These are phyloP conservation scores for Quercus agrifolia DNA, from an alignment of 306 rosid species.

Conservation along the genomic window DNA sequence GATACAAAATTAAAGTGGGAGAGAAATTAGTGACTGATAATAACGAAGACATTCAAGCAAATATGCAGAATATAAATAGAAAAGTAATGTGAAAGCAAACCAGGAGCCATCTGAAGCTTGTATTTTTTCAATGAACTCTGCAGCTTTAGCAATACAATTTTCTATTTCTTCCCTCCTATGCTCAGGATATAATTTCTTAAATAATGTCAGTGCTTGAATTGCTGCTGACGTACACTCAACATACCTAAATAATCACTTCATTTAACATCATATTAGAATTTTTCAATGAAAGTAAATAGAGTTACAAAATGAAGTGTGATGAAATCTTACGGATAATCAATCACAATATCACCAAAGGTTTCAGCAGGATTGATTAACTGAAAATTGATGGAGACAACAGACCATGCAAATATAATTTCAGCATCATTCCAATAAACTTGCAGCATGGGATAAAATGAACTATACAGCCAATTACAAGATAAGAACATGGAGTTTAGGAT, in stretches of 20 bases:
- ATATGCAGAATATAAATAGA: neutral
- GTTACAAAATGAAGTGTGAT: neutral
- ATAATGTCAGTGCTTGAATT: conserved; percentile 66
- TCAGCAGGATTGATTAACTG: conserved; percentile 95
- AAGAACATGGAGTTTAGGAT: neutral
- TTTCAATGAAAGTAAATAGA: neutral
- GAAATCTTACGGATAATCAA: conserved; percentile 86
- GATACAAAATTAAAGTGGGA: neutral
- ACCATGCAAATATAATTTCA: neutral
- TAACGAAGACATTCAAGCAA: neutral
- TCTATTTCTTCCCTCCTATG: conserved; percentile 68
- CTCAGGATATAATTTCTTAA: conserved; percentile 55
- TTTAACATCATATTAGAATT: neutral
- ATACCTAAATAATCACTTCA: conserved; percentile 41
- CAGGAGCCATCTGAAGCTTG: conserved; percentile 87
- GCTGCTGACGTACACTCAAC: conserved; percentile 91
- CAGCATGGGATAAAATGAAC: neutral
- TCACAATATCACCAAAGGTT: conserved; percentile 94
- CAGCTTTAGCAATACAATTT: conserved; percentile 49
- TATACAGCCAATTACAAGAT: neutral
- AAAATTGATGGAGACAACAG: conserved; percentile 21
- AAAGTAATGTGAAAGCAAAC: conserved; percentile 38
- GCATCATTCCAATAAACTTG: neutral
- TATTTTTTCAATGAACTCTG: conserved; percentile 46
- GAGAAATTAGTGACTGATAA: neutral